Evolutionary conservation across 257 asterid genomes (phyloP), one percentile per base, ranked within the genome.

Genomic region (Solanum virginianum): DNA sequence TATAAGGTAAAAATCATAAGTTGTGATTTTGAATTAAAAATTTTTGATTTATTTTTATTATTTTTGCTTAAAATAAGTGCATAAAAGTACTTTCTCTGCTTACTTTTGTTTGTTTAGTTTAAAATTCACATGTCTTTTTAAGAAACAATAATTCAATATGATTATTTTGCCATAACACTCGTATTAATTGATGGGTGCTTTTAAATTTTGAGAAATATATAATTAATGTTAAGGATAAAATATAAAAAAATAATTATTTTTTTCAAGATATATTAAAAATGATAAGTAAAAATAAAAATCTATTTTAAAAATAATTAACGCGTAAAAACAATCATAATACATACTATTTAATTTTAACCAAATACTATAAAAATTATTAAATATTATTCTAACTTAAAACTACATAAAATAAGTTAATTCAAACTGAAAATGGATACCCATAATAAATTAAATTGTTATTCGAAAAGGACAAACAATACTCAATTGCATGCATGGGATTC

Each of bases 401-500:
- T 10, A 59, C 0, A 0, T 59, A 59, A n/a, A 60, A n/a, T n/a
- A 60, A 60, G 15, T 60, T 3, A 0, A 22, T 59, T 0, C 14
- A 59, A 56, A 18, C 0, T 36, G 0, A 36, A 36, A 36, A 36
- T 36, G 0, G 41, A 36, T 5, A 36, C 6, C 41, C 6, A 36
- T 4, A 36, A 36, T 36, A 36, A 36, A 4, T 36, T 36, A 36
- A 3, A 36, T 36, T 36, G 41, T 36, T 36, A 36, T 36, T 36
- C 41, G 41, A 16, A 79, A 26, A 32, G 63, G 49, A 79, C 18
- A 79, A 26, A 29, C 0, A 54, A 53, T 55, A 79, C 29, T 54
- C 49, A 79, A 79, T 79, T 79, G 66, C 83, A 79, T 79, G 83
- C 83, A 79, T 79, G 83, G 66, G 83, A 79, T 79, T 79, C 66